Base-by-base conservation (phyloP, 345 rosid species). In the Syzygium grande region DNA sequence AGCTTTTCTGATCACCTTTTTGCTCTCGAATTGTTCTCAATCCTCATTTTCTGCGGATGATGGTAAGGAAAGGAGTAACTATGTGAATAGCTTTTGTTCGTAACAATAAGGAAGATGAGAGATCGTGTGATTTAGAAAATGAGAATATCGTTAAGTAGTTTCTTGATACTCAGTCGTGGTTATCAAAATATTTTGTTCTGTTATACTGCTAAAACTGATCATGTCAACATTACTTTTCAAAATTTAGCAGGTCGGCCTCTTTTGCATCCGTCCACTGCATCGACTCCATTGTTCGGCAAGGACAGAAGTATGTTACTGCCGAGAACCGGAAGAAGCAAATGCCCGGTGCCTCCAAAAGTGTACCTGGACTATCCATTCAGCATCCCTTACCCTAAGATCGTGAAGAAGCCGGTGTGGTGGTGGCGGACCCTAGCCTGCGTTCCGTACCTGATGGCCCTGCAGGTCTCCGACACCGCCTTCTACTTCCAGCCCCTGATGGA, bases 391-490 rank as follows among this genome's bases (percentile, higher is more conserved):
- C 97, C 97, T 21, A 90, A 87, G 86, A 68, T 92, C 49, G 49
- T 83, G 11, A 93, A 93, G 91, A 95, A 94, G 87, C 98, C 95
- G 30, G 93, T 94, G 68, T 97, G 98, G 98, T 95, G 97, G 97
- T 93, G 96, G 96, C 94, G 98, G 87, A 95, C 96, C 25, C 87
- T 95, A 84, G 94, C 99, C 52, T 94, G 94, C 85, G 73, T 94
- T 30, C 98, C 99, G 43, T 97, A 96, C 87, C 34, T 97, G 88
- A 88, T 97, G 78, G 95, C 99, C 8, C 90, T 97, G 87, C 96
- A 97, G 88, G 91, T 95, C 34, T 96, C 99, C 4, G 97, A 94
- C 43, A 91, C 92, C 0, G 99, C 96, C 7, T 95, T 89, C 87
- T 95, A 90, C 84, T 83, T 97, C 87, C 95, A 92, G n/a, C 98